Base-by-base conservation (phyloP, 495 filamentous ascomycete species). In the Aspergillus heteromorphus region DNA sequence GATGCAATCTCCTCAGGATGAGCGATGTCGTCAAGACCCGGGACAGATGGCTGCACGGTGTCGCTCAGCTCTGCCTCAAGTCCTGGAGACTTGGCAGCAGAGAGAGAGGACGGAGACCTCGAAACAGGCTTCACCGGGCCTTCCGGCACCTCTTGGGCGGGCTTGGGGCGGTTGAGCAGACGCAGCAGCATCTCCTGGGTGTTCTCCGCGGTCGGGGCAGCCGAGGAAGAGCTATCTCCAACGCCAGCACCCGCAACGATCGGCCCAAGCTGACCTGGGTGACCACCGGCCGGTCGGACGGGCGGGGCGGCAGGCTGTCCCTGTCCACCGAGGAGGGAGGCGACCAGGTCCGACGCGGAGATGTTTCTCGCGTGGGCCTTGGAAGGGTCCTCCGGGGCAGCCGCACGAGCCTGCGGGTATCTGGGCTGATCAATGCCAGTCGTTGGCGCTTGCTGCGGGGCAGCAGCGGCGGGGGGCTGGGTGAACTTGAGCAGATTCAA, bases 401-500 rank as follows among this genome's bases (percentile, higher is more conserved):
- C 55, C 43, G 72, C 69, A 52, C 72, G 71, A 20, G 57, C 61
- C 16, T 64, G 65, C 10, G 72, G 75, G 53, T 68, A 65, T 45
- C 57, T 75, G 64, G 59, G 60, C 50, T 65, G 78, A 63, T 70
- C 70, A 14, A 59, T 34, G 17, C 38, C 58, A 13, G 57, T 13
- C 51, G 56, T 63, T 17, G 65, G 48, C 30, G 61, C 65, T 41
- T 67, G 72, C 47, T 73, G 71, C 11, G 64, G 68, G 36, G 64
- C 53, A 41, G 65, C 50, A 51, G 68, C 55, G 42, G 58, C 57
- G 18, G 66, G 52, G 16, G 72, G 63, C 57, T 88, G 80, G 60
- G 82, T 89, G 72, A 91, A 96, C 72, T 91, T 91, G 47, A 98
- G 80, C 38, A 98, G 79, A 62, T 87, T 93, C 64, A 98, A 77